Evolutionary conservation across 2,329 filamentous ascomycete species (phyloP).

Genomic region (Laburnicola sp.): DNA sequence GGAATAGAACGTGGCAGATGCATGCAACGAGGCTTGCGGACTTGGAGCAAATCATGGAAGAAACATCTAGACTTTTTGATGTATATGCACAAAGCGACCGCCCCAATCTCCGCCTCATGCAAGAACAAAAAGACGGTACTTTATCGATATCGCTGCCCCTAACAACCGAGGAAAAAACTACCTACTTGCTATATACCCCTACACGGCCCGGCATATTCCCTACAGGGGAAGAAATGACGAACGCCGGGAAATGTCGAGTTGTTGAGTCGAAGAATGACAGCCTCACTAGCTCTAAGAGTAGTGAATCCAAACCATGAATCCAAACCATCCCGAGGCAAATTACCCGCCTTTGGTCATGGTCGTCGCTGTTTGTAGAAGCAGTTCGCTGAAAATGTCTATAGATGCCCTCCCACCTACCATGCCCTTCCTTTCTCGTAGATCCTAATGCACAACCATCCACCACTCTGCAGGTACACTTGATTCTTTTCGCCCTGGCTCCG

Average conservation of each 20-base stretch:
- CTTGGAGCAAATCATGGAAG: background rate
- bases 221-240: slow-evolving; percentile 17
- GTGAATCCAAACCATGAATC: slow-evolving; percentile 1
- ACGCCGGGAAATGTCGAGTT: slow-evolving; percentile 39
- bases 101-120: background rate
- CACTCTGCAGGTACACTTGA: slow-evolving; percentile 10
- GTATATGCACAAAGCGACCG: background rate
- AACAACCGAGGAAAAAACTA: slow-evolving; percentile 20
- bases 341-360: slow-evolving; percentile 6
- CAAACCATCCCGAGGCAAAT: slow-evolving; percentile 14
- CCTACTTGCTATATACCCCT: slow-evolving; percentile 35
- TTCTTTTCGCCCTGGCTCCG: slow-evolving; percentile 12
- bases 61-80: background rate
- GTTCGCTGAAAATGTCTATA: slow-evolving; percentile 41
- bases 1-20: background rate
- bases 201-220: background rate
- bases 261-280: background rate
- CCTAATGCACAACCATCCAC: slow-evolving; percentile 13
- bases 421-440: slow-evolving; percentile 8
- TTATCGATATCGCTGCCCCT: slow-evolving; percentile 4
- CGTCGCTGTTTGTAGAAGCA: slow-evolving; percentile 15
- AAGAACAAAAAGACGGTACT: background rate
- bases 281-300: slow-evolving; percentile 15
- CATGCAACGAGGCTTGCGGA: background rate
- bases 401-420: slow-evolving; percentile 25